Base-by-base conservation (phyloP, 768 basidiomycete genomes). In the Rhizopogon vesiculosus region DNA sequence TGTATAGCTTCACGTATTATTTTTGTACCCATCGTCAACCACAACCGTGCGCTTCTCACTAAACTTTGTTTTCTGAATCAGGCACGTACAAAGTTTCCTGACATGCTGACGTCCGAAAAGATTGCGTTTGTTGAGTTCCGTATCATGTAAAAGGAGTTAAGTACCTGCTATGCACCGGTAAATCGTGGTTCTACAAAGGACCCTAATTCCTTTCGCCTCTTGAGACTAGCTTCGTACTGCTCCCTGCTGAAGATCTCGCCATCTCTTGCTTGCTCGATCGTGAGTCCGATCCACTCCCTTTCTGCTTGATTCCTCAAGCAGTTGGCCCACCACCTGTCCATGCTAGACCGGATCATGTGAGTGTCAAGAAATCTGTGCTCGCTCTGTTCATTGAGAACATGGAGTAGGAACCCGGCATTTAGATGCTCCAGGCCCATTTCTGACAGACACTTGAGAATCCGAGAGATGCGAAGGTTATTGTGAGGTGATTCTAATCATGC, bases 241-340 rank as follows among this genome's bases (percentile, higher is more conserved):
- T 78, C 74, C 49, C 83, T 76, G 18, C 84, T 84, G 64, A 86
- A 88, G 25, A 77, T 67, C 18, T 66, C 63, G 18, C 68, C 73
- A 31, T 62, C 57, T 51, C 87, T 78, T 41, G 82, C 85, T 51
- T 74, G 77, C 50, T 60, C 55, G 33, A 89, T 80, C 51, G 78
- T 58, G n/a, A 63, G 67, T 31, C 74, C 71, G 40, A 89, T 74
- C 78, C 80, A 84, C 25, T 69, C 64, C 59, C 87, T 74, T 58
- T 87, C 84, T 56, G 74, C 69, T n/a, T 78, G 75, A 59, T 85
- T 76, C 57, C 88, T 75, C 50, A 88, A 70, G 64, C 87, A 90
- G 62, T 86, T 86, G 18, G 82, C 81, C 88, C 88, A 89, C 84
- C 86, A 91, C 55, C 76, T 72, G 58, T 88, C 88, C 86, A 89